Base-by-base conservation (phyloP, 2,329 filamentous ascomycete genomes). In the Colletotrichum aenigma region DNA sequence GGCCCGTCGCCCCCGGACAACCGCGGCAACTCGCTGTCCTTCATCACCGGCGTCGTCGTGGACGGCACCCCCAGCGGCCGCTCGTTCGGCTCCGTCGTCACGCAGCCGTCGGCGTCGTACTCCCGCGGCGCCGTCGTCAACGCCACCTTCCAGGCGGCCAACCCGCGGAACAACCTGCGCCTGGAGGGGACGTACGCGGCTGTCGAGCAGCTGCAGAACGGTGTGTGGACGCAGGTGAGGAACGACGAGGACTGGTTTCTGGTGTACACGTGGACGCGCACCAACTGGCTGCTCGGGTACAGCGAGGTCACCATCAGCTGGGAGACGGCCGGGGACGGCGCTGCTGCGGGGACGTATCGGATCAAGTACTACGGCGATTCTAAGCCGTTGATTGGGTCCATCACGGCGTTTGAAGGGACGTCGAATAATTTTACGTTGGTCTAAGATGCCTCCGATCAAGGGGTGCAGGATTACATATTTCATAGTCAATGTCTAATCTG, bases 121-220 rank as follows among this genome's bases (percentile, higher is more conserved):
- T 77, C 84, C 1, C 85, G 89, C 10, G 95, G 95, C 5, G 88
- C 91, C 36, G 86, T 87, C 6, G 91, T 96, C 65, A 89, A 86
- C 18, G 93, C 90, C 0, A 92, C 89, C 0, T 98, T 98, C 83
- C 91, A 96, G 4, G 96, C 93, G 18, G 96, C 96, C 1, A 98
- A 98, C 80, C 96, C 96, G 18, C 91, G 96, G 34, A 98, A 98
- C 83, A 94, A 98, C 78, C 90, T 98, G 34, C 91, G 92, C 3
- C 91, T 95, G 3, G 96, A 95, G 80, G 89, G 88, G 4, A 98
- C 95, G 0, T 98, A 92, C 83, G 93, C 93, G 0, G 91, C 94
- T 0, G 90, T 98, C 1, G 96, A 98, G 86, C 87, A 91, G 64
- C 82, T 88, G 38, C 81, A 82, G 32, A 86, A 81, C 16, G 80